Percentiles rank a stretch among this genome's conserved stretches.
phyloP scores from a whole-genome alignment of 2,329 filamentous ascomycete species.

The Cordyceps tenuipes region DNA sequence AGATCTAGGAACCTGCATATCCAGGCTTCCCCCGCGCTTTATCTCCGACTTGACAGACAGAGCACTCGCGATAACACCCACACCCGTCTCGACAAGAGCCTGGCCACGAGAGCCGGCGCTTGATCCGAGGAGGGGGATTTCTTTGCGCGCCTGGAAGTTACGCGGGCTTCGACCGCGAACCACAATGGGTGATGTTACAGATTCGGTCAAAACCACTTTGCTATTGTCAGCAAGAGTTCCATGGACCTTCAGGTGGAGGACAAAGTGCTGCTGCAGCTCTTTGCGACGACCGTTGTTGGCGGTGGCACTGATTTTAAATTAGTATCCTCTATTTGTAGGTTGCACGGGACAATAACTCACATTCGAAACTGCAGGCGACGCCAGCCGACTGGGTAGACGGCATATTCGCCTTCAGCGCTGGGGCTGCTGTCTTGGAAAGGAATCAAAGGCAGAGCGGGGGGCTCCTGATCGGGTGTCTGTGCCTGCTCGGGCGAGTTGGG shows the following conservation, averaged over 20 bases:
- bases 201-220: constrained; percentile 74
- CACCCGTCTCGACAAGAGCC: constrained; percentile 54
- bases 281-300: constrained; percentile 93
- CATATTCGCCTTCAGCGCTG: constrained; percentile 66
- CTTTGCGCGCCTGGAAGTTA: constrained; percentile 91
- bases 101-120: constrained; percentile 74
- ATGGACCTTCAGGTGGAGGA: constrained; percentile 77
- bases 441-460: constrained; percentile 68
- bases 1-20: constrained; percentile 47
- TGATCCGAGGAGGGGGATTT: constrained; percentile 74
- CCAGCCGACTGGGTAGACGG: constrained; percentile 90
- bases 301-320: constrained; percentile 54
- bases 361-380: constrained; percentile 87
- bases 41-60: constrained; percentile 46
- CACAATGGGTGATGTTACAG: constrained; percentile 83
- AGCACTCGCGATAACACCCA: constrained; percentile 52
- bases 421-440: constrained; percentile 54
- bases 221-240: constrained; percentile 76
- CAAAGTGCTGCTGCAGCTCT: constrained; percentile 93
- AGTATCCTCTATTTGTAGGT: not conserved
- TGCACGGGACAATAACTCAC: constrained; percentile 30
- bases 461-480: constrained; percentile 70
- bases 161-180: constrained; percentile 87
- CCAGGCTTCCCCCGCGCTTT: constrained; percentile 40
- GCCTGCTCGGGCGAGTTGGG: constrained; percentile 63